A percentile compares a stretch with the other conserved stretches of the same genome.
Evolutionary conservation across 805 yeast species (phyloP).

Genomic region (Tetrapisispora namnaoensis): DNA sequence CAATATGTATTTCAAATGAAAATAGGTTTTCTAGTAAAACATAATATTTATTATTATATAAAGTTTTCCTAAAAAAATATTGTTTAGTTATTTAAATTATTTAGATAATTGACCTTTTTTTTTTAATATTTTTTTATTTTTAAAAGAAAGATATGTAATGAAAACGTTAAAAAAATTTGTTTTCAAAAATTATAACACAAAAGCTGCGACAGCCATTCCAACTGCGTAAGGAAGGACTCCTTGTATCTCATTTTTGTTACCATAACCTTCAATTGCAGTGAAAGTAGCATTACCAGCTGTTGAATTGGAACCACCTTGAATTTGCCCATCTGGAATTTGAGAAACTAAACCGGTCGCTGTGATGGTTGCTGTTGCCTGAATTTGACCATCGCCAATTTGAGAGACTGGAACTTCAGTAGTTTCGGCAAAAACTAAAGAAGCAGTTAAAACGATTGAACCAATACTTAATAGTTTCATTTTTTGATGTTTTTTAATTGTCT

Average conservation of each 20-base stretch:
- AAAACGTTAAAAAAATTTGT: neutral
- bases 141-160: neutral
- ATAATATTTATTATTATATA: neutral
- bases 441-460: neutral
- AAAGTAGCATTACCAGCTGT: neutral
- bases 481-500: neutral
- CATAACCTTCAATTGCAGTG: constrained; percentile 2
- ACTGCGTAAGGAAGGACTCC: neutral
- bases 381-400: constrained; percentile 3
- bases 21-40: neutral
- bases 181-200: neutral
- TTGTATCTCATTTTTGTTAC: neutral
- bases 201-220: neutral
- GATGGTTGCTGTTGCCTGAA: constrained; percentile 1
- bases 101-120: neutral
- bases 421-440: neutral
- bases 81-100: constrained; percentile 1
- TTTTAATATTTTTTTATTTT: neutral
- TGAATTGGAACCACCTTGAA: neutral
- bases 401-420: constrained; percentile 1
- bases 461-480: constrained; percentile 1
- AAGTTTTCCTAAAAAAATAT: neutral
- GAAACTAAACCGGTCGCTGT: neutral
- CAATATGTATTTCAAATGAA: neutral
- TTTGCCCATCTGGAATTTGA: constrained; percentile 4